Conservation (phyloP, 2,329 filamentous ascomycete genomes). For the Akanthomyces dipterigenus region DNA sequence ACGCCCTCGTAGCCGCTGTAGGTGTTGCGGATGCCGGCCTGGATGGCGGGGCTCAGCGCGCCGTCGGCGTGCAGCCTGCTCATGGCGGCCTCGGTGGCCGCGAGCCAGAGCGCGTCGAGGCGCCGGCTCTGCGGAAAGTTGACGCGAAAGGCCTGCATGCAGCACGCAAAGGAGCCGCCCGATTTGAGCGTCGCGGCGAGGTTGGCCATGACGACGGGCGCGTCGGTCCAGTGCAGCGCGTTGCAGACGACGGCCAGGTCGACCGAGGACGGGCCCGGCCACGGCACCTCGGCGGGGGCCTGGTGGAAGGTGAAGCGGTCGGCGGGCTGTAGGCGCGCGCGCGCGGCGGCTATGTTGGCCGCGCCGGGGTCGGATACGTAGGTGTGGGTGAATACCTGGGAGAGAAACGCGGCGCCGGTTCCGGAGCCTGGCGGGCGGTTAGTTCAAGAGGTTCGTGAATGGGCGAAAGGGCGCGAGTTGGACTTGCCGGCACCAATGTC, state of each 20-base stretch:
- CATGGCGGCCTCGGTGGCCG: not conserved
- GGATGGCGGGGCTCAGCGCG: conserved; percentile 2
- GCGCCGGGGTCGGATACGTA: conserved; percentile 12
- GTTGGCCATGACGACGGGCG: not conserved
- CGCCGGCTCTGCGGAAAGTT: not conserved
- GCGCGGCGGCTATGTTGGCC: conserved; percentile 8
- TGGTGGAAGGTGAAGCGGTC: not conserved
- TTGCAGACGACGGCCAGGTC: conserved; percentile 12
- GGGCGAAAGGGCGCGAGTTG: too few species aligned
- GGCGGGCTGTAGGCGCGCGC: not conserved
- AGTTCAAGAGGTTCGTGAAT: not conserved
- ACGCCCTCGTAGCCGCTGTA: conserved; percentile 8
- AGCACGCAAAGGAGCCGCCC: conserved; percentile 7
- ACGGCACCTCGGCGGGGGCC: conserved; percentile 2
- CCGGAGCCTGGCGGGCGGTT: not conserved
- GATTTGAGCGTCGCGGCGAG: not conserved
- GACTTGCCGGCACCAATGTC: conserved; percentile 9
- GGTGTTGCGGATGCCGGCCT: not conserved
- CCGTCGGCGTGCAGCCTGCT: not conserved
- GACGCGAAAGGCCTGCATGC: conserved; percentile 9
- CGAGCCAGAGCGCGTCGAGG: conserved; percentile 6
- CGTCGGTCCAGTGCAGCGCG: conserved; percentile 11
- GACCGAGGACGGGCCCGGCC: not conserved
- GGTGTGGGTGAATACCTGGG: conserved; percentile 6
- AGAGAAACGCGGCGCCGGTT: conserved; percentile 5